A percentile compares a stretch with the other conserved stretches of the same genome.
phyloP scores from a whole-genome alignment of 768 basidiomycete species.

The Fomitopsis pulvina region DNA sequence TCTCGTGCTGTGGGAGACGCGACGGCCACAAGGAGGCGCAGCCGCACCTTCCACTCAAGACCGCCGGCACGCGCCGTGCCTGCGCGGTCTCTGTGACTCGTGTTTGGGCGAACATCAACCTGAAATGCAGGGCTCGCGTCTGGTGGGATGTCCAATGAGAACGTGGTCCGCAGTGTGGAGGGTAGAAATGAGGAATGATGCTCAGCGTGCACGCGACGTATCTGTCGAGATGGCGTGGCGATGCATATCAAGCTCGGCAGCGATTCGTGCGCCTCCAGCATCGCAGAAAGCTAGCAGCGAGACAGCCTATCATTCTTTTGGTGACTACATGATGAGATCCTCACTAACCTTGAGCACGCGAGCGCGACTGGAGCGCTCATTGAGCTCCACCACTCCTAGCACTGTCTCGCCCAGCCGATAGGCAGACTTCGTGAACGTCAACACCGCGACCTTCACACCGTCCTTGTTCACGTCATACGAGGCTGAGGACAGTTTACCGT shows the following conservation, averaged over 20 bases:
- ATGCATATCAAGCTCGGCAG: conserved; percentile 58
- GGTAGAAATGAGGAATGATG: conserved; percentile 72
- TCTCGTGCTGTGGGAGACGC: conserved; percentile 39
- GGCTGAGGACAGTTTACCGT: conserved; percentile 35
- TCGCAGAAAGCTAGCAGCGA: conserved; percentile 68
- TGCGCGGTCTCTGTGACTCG: conserved; percentile 6
- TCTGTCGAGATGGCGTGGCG: conserved; percentile 39
- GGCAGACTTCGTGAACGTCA: conserved; percentile 89
- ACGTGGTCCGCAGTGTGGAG: conserved; percentile 71
- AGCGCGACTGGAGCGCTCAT: conserved; percentile 58
- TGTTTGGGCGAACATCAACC: conserved; percentile 41
- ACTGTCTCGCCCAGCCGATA: conserved; percentile 93
- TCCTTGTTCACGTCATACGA: conserved; percentile 97
- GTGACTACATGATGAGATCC: not conserved
- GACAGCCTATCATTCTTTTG: not conserved
- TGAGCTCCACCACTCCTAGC: conserved; percentile 82
- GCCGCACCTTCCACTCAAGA: conserved; percentile 82
- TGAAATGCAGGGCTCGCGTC: conserved; percentile 88
- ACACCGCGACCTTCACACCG: conserved; percentile 78
- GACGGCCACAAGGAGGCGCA: conserved; percentile 81
- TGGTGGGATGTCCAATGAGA: conserved; percentile 87
- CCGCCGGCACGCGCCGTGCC: conserved; percentile 50
- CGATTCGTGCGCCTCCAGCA: conserved; percentile 84
- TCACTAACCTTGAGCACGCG: conserved; percentile 74
- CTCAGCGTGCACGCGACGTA: conserved; percentile 79